phyloP scores from a whole-genome alignment of 2,329 filamentous ascomycete species.

The Sarocladium strictum region DNA sequence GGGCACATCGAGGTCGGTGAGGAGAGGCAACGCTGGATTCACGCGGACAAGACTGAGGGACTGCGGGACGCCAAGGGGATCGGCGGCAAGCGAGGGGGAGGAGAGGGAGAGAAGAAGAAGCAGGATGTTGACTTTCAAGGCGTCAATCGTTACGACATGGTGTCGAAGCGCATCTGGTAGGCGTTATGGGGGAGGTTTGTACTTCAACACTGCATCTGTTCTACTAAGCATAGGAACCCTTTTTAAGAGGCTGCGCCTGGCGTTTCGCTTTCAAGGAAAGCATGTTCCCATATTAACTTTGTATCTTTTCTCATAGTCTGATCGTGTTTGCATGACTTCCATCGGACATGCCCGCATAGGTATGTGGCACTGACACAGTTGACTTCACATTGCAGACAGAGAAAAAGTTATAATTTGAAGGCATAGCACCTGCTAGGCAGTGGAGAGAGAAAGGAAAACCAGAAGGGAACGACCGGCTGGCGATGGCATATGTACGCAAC shows the following conservation, averaged over 20 bases:
- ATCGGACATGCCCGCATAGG: too few species aligned
- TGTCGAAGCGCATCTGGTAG: conserved; percentile 93
- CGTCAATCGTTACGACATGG: conserved; percentile 86
- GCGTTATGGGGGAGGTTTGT: conserved; percentile 8
- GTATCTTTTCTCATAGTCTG: background rate
- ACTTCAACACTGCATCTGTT: background rate
- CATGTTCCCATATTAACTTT: background rate
- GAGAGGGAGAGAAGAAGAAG: conserved; percentile 38
- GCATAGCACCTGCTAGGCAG: background rate
- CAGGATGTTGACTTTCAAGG: conserved; percentile 47
- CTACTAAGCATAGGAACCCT: background rate
- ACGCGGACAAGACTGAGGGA: conserved; percentile 74
- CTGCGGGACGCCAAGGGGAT: conserved; percentile 47
- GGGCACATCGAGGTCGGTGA: conserved; percentile 85
- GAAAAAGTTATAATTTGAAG: background rate
- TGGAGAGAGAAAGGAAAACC: too few species aligned
- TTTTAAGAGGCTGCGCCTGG: background rate
- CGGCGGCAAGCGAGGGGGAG: conserved; percentile 47
- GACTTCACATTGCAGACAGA: background rate
- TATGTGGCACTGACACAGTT: background rate
- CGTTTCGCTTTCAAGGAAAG: background rate
- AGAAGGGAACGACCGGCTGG: background rate
- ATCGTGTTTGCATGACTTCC: too few species aligned
- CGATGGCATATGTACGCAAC: background rate
- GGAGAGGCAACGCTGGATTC: conserved; percentile 79